phyloP scores from a whole-genome alignment of 1,284 basidiomycete genomes.

The Athelia sp. region DNA sequence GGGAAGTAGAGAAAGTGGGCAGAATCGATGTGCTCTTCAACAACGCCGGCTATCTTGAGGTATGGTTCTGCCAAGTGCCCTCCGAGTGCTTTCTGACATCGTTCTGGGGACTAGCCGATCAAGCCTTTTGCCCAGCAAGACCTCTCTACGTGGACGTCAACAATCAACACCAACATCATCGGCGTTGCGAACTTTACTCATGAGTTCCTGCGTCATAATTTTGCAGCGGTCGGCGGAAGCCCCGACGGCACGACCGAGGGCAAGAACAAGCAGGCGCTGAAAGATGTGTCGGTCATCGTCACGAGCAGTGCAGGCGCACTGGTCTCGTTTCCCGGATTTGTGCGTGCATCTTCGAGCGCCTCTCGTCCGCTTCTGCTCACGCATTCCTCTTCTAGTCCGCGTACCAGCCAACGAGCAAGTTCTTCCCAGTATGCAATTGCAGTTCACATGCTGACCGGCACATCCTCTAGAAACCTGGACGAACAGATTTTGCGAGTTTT shows the following conservation, averaged over 20 bases:
- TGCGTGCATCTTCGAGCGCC: neutral
- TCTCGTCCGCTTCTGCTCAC: neutral
- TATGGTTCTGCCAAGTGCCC: neutral
- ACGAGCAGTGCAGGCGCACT: neutral
- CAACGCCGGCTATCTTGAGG: slow-evolving; percentile 1
- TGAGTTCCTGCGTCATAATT: neutral
- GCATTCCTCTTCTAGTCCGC: neutral
- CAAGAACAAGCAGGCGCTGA: neutral
- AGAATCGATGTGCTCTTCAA: neutral
- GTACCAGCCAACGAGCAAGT: neutral
- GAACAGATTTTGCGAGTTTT: neutral
- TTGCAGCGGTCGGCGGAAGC: neutral
- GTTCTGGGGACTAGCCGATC: neutral
- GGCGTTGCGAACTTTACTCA: neutral
- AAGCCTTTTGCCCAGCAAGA: neutral
- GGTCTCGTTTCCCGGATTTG: neutral
- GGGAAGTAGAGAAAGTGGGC: neutral
- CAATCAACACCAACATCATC: neutral
- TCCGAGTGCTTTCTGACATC: neutral
- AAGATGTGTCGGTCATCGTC: neutral
- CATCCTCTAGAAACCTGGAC: neutral
- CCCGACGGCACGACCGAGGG: neutral
- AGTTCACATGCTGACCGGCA: neutral
- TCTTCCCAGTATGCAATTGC: neutral
- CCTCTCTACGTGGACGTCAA: neutral